Percentiles rank a stretch among this genome's conserved stretches.
phyloP scores from a whole-genome alignment of 1,284 basidiomycete species.

The Sutorius eximius region DNA sequence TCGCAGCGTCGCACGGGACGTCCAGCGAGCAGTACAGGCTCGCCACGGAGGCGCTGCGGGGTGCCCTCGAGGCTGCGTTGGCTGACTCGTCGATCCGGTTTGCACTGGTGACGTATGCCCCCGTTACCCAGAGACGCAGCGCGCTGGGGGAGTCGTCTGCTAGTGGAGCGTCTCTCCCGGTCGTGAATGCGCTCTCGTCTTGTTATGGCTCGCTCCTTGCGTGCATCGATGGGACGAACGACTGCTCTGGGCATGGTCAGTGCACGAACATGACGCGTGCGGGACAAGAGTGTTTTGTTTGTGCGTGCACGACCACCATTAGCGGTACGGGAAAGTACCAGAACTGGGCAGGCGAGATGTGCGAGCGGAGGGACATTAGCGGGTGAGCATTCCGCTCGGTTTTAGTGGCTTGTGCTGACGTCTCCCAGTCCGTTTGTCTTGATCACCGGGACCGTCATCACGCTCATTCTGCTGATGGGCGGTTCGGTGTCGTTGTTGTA shows the following conservation, averaged over 20 bases:
- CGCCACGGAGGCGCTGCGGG: constrained; percentile 45
- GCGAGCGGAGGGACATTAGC: constrained; percentile 77
- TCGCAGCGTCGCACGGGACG: constrained; percentile 47
- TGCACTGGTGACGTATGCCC: constrained; percentile 52
- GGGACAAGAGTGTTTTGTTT: constrained; percentile 71
- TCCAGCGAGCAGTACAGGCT: constrained; percentile 55
- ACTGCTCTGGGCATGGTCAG: constrained; percentile 69
- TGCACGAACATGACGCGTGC: constrained; percentile 61
- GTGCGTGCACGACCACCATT: constrained; percentile 59
- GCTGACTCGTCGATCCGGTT: constrained; percentile 44
- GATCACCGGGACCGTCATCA: constrained; percentile 64
- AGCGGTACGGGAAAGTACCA: constrained; percentile 53
- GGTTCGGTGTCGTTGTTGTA: constrained; percentile 69
- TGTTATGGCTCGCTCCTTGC: constrained; percentile 57
- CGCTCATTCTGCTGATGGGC: constrained; percentile 61
- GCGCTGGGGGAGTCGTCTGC: constrained; percentile 50
- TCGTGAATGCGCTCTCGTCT: constrained; percentile 59
- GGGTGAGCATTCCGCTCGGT: constrained; percentile 47
- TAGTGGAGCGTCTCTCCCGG: constrained; percentile 35
- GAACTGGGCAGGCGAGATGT: constrained; percentile 70
- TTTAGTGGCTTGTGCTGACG: background rate
- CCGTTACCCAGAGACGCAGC: constrained; percentile 36
- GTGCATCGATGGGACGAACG: constrained; percentile 61
- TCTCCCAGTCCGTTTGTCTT: constrained; percentile 55
- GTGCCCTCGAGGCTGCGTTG: constrained; percentile 44